These are phyloP conservation scores for Vigna angularis DNA, from an alignment of 306 rosid species.

Conservation along the genomic window DNA sequence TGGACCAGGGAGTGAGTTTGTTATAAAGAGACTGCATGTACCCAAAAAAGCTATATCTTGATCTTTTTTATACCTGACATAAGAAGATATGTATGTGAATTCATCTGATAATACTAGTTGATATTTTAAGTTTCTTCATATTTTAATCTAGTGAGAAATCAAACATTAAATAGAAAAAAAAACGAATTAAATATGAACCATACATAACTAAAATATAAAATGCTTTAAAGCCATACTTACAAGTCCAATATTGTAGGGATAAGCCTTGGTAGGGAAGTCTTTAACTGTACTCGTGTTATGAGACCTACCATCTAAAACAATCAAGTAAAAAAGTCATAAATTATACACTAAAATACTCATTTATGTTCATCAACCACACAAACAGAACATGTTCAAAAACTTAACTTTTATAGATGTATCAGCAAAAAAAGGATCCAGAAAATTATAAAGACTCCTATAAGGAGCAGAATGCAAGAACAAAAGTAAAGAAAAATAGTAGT, in stretches of 20 bases:
- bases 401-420: slow-evolving; percentile 8
- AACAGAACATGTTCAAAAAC: slow-evolving; percentile 25
- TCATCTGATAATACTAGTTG: slow-evolving; percentile 15
- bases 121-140: slow-evolving; percentile 38
- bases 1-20: slow-evolving; percentile 69
- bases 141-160: slow-evolving; percentile 16
- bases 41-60: slow-evolving; percentile 82
- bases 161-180: slow-evolving; percentile 19
- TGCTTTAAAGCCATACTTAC: slow-evolving; percentile 59
- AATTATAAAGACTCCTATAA: slow-evolving; percentile 33
- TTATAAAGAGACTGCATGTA: slow-evolving; percentile 75
- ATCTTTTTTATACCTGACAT: slow-evolving; percentile 83
- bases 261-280: slow-evolving; percentile 89
- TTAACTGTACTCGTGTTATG: slow-evolving; percentile 78
- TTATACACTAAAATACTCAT: slow-evolving; percentile 23
- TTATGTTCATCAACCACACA: slow-evolving; percentile 31
- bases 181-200: slow-evolving; percentile 21
- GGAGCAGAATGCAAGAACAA: background rate
- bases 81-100: slow-evolving; percentile 40
- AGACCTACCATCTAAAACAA: slow-evolving; percentile 81
- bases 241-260: slow-evolving; percentile 91
- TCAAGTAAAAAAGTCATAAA: slow-evolving; percentile 19
- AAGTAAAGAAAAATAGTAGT: slow-evolving; percentile 13
- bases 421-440: background rate
- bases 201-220: slow-evolving; percentile 31